Evolutionary conservation across 495 filamentous ascomycete genomes (phyloP).

Genomic region (Chaetomium fimeti): DNA sequence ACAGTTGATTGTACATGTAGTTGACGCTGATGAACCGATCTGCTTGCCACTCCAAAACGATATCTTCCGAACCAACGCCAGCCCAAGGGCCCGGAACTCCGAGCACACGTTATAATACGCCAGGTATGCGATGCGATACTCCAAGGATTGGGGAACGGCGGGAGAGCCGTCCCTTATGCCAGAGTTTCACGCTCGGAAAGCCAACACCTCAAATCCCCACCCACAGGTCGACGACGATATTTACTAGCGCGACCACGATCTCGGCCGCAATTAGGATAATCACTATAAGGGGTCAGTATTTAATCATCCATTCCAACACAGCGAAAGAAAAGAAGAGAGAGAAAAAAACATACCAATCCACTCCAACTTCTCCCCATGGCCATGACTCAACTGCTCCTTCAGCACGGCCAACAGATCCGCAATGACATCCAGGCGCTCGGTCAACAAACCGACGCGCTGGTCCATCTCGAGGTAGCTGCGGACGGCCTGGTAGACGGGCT

Average conservation of each 20-base stretch:
- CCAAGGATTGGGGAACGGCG: neutral
- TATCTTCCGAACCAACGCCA: neutral
- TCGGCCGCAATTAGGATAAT: constrained; percentile 95
- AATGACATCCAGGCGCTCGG: constrained; percentile 88
- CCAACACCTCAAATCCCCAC: constrained; percentile 61
- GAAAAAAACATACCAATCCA: constrained; percentile 75
- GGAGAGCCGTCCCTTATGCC: neutral
- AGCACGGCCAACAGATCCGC: constrained; percentile 90
- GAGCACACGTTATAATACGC: neutral
- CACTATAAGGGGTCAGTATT: constrained; percentile 55
- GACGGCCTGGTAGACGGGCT: constrained; percentile 92
- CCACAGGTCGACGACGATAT: constrained; percentile 93
- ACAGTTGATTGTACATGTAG: neutral
- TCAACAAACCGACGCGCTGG: constrained; percentile 85
- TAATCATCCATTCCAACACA: too few species aligned
- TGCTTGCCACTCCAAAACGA: neutral
- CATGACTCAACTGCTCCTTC: constrained; percentile 93
- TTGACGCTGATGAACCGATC: neutral
- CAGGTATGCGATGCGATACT: neutral
- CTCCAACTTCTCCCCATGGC: constrained; percentile 92
- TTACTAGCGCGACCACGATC: constrained; percentile 90
- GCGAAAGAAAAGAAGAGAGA: neutral
- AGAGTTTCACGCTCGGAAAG: too few species aligned
- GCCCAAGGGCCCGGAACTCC: neutral
- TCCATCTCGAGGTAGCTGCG: constrained; percentile 97